Conservation (phyloP, 2,329 filamentous ascomycete species). For the Alternaria rosae region DNA sequence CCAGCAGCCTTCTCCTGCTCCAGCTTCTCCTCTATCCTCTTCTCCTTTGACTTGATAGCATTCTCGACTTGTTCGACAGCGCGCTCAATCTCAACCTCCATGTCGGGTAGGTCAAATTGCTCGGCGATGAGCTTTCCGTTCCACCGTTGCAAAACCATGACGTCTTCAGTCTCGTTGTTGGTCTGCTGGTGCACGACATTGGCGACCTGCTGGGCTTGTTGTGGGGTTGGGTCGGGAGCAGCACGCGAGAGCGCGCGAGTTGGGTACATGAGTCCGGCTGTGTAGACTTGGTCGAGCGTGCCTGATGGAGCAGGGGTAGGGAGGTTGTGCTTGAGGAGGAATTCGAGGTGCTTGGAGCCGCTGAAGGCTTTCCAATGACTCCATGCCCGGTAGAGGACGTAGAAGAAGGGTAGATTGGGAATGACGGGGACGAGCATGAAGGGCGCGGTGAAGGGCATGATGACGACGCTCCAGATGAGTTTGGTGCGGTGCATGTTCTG, state of each 20-base stretch:
- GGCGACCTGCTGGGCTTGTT: constrained; percentile 51
- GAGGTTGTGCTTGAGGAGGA: constrained; percentile 77
- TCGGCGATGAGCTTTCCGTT: constrained; percentile 61
- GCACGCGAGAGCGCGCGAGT: constrained; percentile 51
- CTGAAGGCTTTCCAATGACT: constrained; percentile 67
- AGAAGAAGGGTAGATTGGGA: constrained; percentile 97
- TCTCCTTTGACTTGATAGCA: constrained; percentile 51
- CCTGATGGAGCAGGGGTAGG: constrained; percentile 71
- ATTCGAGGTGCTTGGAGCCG: constrained; percentile 85
- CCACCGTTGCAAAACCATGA: constrained; percentile 59
- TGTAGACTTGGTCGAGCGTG: constrained; percentile 78
- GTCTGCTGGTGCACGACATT: constrained; percentile 50
- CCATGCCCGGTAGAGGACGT: constrained; percentile 84
- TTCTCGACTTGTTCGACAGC: constrained; percentile 61
- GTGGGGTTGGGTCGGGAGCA: constrained; percentile 45
- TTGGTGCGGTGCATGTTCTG: constrained; percentile 78
- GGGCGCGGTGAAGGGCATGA: constrained; percentile 75
- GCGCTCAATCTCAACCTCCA: constrained; percentile 63
- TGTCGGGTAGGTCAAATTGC: constrained; percentile 57
- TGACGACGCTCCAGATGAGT: constrained; percentile 73
- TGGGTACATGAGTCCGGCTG: constrained; percentile 57
- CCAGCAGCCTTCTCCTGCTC: constrained; percentile 45
- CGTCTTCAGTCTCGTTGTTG: constrained; percentile 53
- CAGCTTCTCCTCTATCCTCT: constrained; percentile 46
- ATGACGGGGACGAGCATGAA: constrained; percentile 85